Evolutionary conservation across 2,329 filamentous ascomycete species (phyloP).

Genomic region (Penicillium sp.): DNA sequence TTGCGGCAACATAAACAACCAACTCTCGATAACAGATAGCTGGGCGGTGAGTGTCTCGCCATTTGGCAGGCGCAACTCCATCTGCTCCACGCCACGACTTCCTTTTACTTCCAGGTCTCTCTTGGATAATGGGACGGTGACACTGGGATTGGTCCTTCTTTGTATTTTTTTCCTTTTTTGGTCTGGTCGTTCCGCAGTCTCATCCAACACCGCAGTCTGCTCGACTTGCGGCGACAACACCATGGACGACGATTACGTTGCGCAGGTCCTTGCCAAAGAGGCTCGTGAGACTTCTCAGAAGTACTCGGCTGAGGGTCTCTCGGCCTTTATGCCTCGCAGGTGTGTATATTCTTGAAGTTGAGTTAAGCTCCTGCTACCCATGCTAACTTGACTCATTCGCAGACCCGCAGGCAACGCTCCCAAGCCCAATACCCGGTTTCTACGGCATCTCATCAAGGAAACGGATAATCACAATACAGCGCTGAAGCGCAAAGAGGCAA

Average conservation of each 20-base stretch:
- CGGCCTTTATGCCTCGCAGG: slow-evolving; percentile 58
- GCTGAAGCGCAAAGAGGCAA: slow-evolving; percentile 74
- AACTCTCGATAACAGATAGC: slow-evolving; percentile 7
- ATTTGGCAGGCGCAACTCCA: not conserved
- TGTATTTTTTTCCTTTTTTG: not conserved
- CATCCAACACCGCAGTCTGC: not conserved
- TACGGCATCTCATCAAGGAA: slow-evolving; percentile 81
- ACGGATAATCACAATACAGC: slow-evolving; percentile 86
- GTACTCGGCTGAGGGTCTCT: slow-evolving; percentile 69
- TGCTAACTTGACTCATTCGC: slow-evolving; percentile 7
- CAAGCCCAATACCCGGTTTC: slow-evolving; percentile 86
- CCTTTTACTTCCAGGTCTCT: not conserved
- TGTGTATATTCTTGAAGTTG: slow-evolving; percentile 28
- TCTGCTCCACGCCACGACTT: not conserved
- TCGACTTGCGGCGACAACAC: slow-evolving; percentile 28
- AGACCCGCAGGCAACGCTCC: slow-evolving; percentile 63
- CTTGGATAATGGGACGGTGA: not conserved
- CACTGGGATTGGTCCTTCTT: not conserved
- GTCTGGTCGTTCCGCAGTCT: not conserved
- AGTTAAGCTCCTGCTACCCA: not conserved
- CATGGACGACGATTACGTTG: slow-evolving; percentile 57
- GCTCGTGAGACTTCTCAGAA: slow-evolving; percentile 67
- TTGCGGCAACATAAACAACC: slow-evolving; percentile 9
- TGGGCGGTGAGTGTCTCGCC: not conserved
- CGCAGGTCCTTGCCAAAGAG: slow-evolving; percentile 71